Percentiles rank a stretch among this genome's conserved stretches.
phyloP scores from a whole-genome alignment of 192 early-diverging fungal species.

The Coemansia sp. region DNA sequence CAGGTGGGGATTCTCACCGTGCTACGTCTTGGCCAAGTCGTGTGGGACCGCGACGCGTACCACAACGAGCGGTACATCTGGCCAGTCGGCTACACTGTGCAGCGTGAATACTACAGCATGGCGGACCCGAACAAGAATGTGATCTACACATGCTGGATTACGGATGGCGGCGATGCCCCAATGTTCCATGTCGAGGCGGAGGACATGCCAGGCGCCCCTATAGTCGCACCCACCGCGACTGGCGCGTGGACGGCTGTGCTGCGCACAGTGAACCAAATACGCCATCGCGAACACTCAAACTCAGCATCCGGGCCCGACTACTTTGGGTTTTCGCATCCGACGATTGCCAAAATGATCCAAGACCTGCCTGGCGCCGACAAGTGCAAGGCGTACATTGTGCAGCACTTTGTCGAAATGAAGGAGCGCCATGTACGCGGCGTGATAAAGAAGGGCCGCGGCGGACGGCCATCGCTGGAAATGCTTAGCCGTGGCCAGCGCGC shows the following conservation, averaged over 20 bases:
- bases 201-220: slow-evolving; percentile 67
- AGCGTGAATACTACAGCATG: slow-evolving; percentile 71
- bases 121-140: slow-evolving; percentile 59
- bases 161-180: slow-evolving; percentile 76
- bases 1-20: slow-evolving; percentile 78
- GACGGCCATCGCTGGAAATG: slow-evolving; percentile 33
- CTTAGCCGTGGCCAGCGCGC: slow-evolving; percentile 46
- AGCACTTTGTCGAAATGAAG: slow-evolving; percentile 66
- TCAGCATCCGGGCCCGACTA: slow-evolving; percentile 87
- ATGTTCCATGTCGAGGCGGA: slow-evolving; percentile 81
- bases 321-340: slow-evolving; percentile 86
- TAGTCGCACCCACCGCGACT: slow-evolving; percentile 75
- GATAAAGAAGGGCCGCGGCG: slow-evolving; percentile 50
- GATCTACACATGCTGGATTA: slow-evolving; percentile 66
- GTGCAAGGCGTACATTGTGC: slow-evolving; percentile 73
- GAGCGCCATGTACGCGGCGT: slow-evolving; percentile 57
- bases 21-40: slow-evolving; percentile 67
- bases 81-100: slow-evolving; percentile 82
- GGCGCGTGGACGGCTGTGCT: slow-evolving; percentile 88
- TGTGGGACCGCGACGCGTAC: slow-evolving; percentile 72
- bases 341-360: slow-evolving; percentile 83
- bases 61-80: slow-evolving; percentile 92
- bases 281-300: slow-evolving; percentile 74
- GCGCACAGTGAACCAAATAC: slow-evolving; percentile 73
- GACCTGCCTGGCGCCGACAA: slow-evolving; percentile 72